Percentiles rank a stretch among this genome's conserved stretches.
phyloP scores from a whole-genome alignment of 805 yeast species.

The Kazachstania taianensis region DNA sequence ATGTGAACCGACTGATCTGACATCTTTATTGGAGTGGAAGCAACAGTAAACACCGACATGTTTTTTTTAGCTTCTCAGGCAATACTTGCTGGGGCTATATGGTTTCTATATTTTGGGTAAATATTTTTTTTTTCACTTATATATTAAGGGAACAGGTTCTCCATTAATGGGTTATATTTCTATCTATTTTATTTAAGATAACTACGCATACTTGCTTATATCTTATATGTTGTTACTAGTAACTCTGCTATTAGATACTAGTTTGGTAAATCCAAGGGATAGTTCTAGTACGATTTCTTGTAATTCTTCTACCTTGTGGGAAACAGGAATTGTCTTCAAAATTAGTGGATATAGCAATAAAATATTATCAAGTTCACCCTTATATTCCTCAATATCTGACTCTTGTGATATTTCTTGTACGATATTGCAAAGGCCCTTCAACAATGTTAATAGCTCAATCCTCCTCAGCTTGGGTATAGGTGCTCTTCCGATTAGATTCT shows the following conservation, averaged over 20 bases:
- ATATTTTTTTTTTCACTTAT: no score
- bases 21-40: slow-evolving; percentile 48
- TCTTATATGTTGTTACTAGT: no score
- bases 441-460: slow-evolving; percentile 43
- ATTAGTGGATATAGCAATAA: slow-evolving; percentile 23
- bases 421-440: slow-evolving; percentile 35
- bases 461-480: slow-evolving; percentile 64
- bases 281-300: slow-evolving; percentile 22
- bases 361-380: slow-evolving; percentile 9
- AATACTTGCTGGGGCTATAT: no score
- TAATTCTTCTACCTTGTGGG: slow-evolving; percentile 25
- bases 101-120: no score
- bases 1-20: slow-evolving; percentile 49
- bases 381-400: neutral
- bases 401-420: slow-evolving; percentile 8
- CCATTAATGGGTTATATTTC: no score
- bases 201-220: no score
- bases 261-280: slow-evolving; percentile 21
- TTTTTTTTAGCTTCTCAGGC: neutral
- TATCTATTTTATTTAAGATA: slow-evolving; percentile 1
- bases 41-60: slow-evolving; percentile 10
- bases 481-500: slow-evolving; percentile 42
- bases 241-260: no score
- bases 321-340: slow-evolving; percentile 26
- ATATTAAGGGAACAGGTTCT: no score